Evolutionary conservation across 805 yeast genomes (phyloP).

Genomic region (Blastobotrys attinorum): DNA sequence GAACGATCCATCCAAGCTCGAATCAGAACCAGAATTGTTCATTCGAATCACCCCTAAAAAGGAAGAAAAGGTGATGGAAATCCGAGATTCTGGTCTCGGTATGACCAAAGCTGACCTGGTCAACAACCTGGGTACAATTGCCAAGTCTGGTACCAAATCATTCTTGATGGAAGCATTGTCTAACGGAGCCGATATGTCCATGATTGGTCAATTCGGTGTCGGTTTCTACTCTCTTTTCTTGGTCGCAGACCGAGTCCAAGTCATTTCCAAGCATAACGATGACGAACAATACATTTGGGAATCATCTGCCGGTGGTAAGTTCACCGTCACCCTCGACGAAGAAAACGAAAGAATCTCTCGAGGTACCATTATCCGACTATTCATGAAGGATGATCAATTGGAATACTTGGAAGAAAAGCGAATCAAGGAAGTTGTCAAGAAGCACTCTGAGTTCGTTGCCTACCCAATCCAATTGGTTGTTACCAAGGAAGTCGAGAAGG

Average conservation of each 20-base stretch:
- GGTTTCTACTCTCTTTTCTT: conserved; percentile 99
- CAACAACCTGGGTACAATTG: conserved; percentile 99
- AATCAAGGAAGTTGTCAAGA: conserved; percentile 98
- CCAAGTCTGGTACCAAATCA: conserved; percentile 99
- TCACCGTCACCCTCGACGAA: conserved; percentile 89
- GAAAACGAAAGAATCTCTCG: conserved; percentile 79
- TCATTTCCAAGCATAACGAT: conserved; percentile 95
- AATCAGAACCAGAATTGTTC: conserved; percentile 91
- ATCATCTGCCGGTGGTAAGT: conserved; percentile 99
- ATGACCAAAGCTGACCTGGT: conserved; percentile 99
- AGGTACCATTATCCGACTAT: conserved; percentile 92
- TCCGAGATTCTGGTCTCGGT: conserved; percentile 99
- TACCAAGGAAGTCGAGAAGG: conserved; percentile 98
- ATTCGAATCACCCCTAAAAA: conserved; percentile 96
- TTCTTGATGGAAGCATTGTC: conserved; percentile 95
- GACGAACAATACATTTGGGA: conserved; percentile 99
- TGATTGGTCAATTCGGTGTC: conserved; percentile 99
- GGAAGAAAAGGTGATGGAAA: conserved; percentile 88
- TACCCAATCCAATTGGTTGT: conserved; percentile 98
- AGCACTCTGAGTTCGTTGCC: conserved; percentile 98
- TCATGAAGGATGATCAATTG: conserved; percentile 97
- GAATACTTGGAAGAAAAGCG: conserved; percentile 99
- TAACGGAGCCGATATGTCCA: conserved; percentile 99
- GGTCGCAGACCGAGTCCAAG: conserved; percentile 98
- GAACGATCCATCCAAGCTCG: conserved; percentile 85